Conservation (phyloP, 192 early-diverging fungal species). For the Nowakowskiella sp. region DNA sequence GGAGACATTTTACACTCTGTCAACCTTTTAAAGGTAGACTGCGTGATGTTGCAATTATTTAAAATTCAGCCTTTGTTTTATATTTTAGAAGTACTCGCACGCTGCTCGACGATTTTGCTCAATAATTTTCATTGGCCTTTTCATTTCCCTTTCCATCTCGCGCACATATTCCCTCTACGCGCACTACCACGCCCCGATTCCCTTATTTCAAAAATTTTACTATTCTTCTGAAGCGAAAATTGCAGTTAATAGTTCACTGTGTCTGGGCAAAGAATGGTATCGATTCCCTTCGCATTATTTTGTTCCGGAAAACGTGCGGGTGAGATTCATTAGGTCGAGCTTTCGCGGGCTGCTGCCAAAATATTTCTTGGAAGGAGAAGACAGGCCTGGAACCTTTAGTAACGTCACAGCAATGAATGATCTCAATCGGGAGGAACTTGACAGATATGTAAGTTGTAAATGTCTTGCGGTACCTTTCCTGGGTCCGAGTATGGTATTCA, state of each 20-base stretch:
- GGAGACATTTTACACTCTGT: conserved; percentile 11
- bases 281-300: conserved; percentile 89
- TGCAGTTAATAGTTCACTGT: conserved; percentile 40
- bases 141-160: conserved; percentile 51
- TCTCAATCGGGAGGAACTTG: conserved; percentile 50
- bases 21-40: background rate
- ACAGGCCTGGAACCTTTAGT: conserved; percentile 21
- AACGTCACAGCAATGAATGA: conserved; percentile 58
- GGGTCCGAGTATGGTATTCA: too few species aligned
- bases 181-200: conserved; percentile 71
- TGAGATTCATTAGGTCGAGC: conserved; percentile 61
- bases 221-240: conserved; percentile 13
- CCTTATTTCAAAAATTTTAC: conserved; percentile 47
- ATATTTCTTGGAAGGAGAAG: conserved; percentile 52
- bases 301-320: conserved; percentile 59
- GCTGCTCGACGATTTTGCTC: background rate
- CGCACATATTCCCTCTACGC: conserved; percentile 58
- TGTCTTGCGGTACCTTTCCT: too few species aligned
- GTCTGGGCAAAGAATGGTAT: conserved; percentile 94
- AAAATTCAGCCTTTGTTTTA: conserved; percentile 3
- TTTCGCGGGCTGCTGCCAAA: conserved; percentile 81
- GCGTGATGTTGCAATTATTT: too few species aligned
- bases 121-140: conserved; percentile 18
- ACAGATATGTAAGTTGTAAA: conserved; percentile 56
- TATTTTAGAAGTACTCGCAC: background rate